phyloP scores from a whole-genome alignment of 139 green algal genomes.

The Chlamydomonas schloesseri region DNA sequence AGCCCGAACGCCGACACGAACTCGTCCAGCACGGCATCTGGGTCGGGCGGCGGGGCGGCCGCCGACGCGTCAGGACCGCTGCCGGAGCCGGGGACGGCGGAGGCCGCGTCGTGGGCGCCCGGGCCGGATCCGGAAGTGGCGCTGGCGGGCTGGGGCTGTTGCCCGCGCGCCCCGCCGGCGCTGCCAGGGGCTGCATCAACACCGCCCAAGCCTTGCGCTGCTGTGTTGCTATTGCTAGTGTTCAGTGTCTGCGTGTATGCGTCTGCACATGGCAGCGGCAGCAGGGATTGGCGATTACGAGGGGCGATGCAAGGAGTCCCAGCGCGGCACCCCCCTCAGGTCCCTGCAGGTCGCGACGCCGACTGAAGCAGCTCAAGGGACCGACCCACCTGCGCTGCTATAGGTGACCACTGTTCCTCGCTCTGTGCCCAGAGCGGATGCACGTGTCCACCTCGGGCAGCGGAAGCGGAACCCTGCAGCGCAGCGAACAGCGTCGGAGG shows the following conservation, averaged over 20 bases:
- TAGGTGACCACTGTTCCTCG: background rate
- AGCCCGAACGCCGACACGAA: constrained; percentile 27
- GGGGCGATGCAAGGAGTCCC: no score
- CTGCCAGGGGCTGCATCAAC: background rate
- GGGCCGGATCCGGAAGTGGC: no score
- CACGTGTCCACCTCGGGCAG: background rate
- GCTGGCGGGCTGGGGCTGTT: background rate
- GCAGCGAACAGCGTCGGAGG: background rate
- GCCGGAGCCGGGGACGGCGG: background rate
- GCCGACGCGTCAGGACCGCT: background rate
- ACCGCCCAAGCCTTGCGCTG: no score
- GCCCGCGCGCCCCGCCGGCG: no score
- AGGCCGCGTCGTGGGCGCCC: background rate
- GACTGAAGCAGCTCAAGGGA: background rate
- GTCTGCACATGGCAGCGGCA: background rate
- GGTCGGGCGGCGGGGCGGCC: background rate
- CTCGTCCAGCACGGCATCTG: background rate
- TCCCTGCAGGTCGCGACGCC: no score
- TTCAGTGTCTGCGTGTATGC: no score
- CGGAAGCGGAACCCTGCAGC: background rate
- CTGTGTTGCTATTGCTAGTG: no score
- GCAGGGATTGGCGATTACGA: no score
- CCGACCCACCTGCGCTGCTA: background rate
- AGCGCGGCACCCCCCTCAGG: no score
- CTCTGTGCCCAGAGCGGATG: background rate